A percentile compares a stretch with the other conserved stretches of the same genome.
Evolutionary conservation across 208 protist species (phyloP).

Genomic region (Porcisia hertigi): DNA sequence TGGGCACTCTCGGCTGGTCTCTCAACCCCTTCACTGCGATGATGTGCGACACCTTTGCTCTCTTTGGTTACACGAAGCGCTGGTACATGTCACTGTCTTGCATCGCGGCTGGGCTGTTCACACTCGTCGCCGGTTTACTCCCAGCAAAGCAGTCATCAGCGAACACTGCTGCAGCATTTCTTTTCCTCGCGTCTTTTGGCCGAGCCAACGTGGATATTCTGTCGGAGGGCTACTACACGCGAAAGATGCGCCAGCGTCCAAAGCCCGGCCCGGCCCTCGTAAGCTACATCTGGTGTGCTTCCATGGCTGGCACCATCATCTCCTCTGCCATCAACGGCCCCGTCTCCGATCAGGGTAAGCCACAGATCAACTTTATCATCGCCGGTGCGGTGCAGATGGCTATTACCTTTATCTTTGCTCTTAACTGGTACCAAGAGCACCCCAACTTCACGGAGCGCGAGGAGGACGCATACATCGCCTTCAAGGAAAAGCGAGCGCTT

Average conservation of each 20-base stretch:
- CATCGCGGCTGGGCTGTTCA: not conserved
- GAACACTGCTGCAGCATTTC: not conserved
- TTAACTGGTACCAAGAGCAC: too few relatives aligned
- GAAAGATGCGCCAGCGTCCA: not conserved
- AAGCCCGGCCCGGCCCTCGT: not conserved
- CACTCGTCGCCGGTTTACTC: not conserved
- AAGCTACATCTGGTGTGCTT: not conserved
- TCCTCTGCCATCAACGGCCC: not conserved
- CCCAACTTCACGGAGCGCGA: too few relatives aligned
- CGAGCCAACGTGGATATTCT: not conserved
- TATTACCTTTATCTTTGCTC: too few relatives aligned
- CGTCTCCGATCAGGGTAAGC: not conserved
- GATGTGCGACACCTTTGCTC: not conserved
- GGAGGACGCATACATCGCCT: too few relatives aligned
- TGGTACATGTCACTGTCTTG: not conserved
- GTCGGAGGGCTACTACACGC: not conserved
- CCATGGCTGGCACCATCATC: not conserved
- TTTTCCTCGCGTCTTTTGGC: not conserved
- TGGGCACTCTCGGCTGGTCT: not conserved
- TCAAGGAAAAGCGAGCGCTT: too few relatives aligned
- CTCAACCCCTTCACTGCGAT: not conserved
- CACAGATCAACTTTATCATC: not conserved
- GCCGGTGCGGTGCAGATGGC: not conserved
- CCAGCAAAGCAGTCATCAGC: not conserved
- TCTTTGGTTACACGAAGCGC: conserved; percentile 1